phyloP scores from a whole-genome alignment of 2,329 filamentous ascomycete genomes.

The Hypomyces perniciosus region DNA sequence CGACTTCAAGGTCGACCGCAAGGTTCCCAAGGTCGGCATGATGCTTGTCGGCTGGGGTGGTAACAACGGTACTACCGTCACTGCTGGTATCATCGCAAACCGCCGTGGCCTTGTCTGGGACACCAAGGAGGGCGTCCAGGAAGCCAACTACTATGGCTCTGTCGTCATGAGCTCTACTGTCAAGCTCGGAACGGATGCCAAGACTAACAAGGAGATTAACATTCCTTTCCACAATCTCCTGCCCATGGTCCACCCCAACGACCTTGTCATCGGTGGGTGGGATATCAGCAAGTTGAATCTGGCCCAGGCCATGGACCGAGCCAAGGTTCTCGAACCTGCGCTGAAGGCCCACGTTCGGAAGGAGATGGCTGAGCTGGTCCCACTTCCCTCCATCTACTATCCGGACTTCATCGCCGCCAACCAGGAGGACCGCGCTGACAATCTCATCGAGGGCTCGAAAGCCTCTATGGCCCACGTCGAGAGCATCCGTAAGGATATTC shows the following conservation, averaged over 20 bases:
- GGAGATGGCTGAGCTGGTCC: slow-evolving; percentile 84
- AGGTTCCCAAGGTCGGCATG: slow-evolving; percentile 86
- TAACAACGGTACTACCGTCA: slow-evolving; percentile 97
- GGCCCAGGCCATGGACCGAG: slow-evolving; percentile 89
- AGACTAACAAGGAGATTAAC: slow-evolving; percentile 85
- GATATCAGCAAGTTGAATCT: slow-evolving; percentile 92
- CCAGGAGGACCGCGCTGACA: slow-evolving; percentile 94
- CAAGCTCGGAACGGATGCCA: slow-evolving; percentile 85
- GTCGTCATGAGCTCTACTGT: slow-evolving; percentile 95
- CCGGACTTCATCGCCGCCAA: slow-evolving; percentile 99
- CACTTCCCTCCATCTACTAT: slow-evolving; percentile 94
- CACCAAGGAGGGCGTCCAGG: slow-evolving; percentile 78
- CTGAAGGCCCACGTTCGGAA: slow-evolving; percentile 86
- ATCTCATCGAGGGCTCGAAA: slow-evolving; percentile 75
- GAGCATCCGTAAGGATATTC: slow-evolving; percentile 87
- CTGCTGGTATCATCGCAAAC: slow-evolving; percentile 95
- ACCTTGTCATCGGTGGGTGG: slow-evolving; percentile 93
- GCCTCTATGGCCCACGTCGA: slow-evolving; percentile 85
- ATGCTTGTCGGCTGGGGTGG: slow-evolving; percentile 98
- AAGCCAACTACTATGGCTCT: slow-evolving; percentile 97
- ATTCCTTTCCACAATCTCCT: slow-evolving; percentile 92
- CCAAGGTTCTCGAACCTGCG: slow-evolving; percentile 89
- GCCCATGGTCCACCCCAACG: slow-evolving; percentile 95
- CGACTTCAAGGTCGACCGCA: slow-evolving; percentile 95
- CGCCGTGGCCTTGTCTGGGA: slow-evolving; percentile 82